Percentiles rank a stretch among this genome's conserved stretches.
phyloP scores from a whole-genome alignment of 306 rosid genomes.

The Chamaecrista fasciculata region DNA sequence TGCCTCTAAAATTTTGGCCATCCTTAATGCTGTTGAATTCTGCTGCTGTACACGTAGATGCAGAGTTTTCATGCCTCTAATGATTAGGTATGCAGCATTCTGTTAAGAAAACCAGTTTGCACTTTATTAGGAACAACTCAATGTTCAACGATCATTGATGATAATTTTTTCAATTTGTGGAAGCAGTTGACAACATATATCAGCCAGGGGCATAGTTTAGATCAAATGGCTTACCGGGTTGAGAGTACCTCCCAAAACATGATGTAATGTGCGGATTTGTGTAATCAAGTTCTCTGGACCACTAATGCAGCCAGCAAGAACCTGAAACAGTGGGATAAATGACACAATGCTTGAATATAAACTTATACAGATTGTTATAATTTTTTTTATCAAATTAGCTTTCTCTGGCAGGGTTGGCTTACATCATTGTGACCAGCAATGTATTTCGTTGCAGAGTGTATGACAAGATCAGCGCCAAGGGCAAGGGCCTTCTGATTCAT shows the following conservation, averaged over 20 bases:
- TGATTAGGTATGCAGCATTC: slow-evolving; percentile 95
- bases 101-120: slow-evolving; percentile 33
- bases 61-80: slow-evolving; percentile 96
- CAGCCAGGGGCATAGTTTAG: neutral
- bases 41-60: slow-evolving; percentile 97
- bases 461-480: slow-evolving; percentile 84
- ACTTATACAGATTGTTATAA: neutral
- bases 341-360: slow-evolving; percentile 4
- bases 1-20: slow-evolving; percentile 90
- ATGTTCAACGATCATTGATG: neutral
- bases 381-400: neutral
- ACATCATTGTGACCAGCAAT: slow-evolving; percentile 96
- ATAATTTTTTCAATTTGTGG: slow-evolving; percentile 8
- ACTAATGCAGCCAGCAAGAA: slow-evolving; percentile 82
- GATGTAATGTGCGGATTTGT: slow-evolving; percentile 78
- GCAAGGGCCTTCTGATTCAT: slow-evolving; percentile 89
- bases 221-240: slow-evolving; percentile 72
- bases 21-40: slow-evolving; percentile 74
- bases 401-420: slow-evolving; percentile 29
- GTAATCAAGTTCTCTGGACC: slow-evolving; percentile 71
- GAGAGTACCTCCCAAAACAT: slow-evolving; percentile 82
- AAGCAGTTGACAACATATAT: neutral
- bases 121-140: neutral
- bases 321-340: slow-evolving; percentile 45
- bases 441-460: slow-evolving; percentile 89